A percentile compares a stretch with the other conserved stretches of the same genome.
These are phyloP conservation scores for Begonia peltatifolia DNA, from an alignment of 306 rosid species.

Conservation along the genomic window DNA sequence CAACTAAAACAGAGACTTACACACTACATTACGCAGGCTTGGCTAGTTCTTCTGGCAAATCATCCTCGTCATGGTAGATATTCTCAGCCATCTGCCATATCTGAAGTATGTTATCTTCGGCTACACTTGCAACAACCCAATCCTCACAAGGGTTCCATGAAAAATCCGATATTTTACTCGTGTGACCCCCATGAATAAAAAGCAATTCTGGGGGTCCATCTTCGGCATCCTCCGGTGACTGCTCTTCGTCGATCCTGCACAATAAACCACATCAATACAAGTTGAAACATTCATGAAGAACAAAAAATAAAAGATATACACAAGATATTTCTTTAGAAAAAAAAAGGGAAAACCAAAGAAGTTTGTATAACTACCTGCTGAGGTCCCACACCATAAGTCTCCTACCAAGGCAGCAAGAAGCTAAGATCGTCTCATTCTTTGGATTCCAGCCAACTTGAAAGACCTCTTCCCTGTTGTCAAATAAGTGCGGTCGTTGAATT, in stretches of 20 bases:
- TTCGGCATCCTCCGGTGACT: slow-evolving; percentile 81
- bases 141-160: slow-evolving; percentile 99
- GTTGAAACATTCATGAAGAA: too few relatives aligned
- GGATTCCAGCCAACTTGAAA: slow-evolving; percentile 99
- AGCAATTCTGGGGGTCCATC: slow-evolving; percentile 97
- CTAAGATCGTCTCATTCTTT: slow-evolving; percentile 87
- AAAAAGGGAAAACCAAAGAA: too few relatives aligned
- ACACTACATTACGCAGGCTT: slow-evolving; percentile 34
- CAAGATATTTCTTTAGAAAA: too few relatives aligned
- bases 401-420: slow-evolving; percentile 94
- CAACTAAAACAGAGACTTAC: too few relatives aligned
- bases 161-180: slow-evolving; percentile 94
- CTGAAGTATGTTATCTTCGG: slow-evolving; percentile 95
- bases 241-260: slow-evolving; percentile 91
- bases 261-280: background rate
- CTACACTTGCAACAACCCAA: slow-evolving; percentile 97
- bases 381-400: slow-evolving; percentile 99
- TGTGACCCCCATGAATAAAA: slow-evolving; percentile 96
- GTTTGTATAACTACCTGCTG: slow-evolving; percentile 70
- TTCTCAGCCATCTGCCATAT: slow-evolving; percentile 99
- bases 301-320: too few relatives aligned
- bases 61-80: slow-evolving; percentile 97
- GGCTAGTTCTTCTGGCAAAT: slow-evolving; percentile 63
- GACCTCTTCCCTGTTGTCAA: slow-evolving; percentile 77
- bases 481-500: slow-evolving; percentile 10